Evolutionary conservation across 495 filamentous ascomycete genomes (phyloP).

Genomic region (Schizothecium vesticola): DNA sequence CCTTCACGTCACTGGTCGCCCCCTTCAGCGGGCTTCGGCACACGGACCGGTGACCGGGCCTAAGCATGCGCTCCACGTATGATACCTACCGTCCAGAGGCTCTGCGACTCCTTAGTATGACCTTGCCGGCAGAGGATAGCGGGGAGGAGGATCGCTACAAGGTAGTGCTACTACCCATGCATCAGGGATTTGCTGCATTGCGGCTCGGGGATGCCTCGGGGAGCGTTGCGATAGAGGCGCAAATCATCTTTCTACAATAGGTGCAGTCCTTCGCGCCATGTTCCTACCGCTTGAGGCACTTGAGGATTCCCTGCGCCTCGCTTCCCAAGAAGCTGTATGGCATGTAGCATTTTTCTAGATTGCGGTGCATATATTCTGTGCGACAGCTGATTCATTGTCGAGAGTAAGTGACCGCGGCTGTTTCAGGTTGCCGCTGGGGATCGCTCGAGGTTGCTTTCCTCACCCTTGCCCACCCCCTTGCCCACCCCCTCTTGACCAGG

Average conservation of each 20-base stretch:
- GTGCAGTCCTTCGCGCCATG: too few species aligned
- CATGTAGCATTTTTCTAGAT: background rate
- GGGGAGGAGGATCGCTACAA: background rate
- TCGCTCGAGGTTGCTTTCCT: too few species aligned
- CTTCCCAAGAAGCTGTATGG: background rate
- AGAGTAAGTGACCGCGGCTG: background rate
- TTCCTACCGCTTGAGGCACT: too few species aligned
- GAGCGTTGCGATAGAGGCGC: background rate
- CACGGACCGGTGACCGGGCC: background rate
- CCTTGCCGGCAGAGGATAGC: background rate
- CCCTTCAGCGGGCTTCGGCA: background rate
- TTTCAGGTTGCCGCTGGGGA: background rate
- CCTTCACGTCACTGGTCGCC: background rate
- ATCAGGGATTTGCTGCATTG: background rate
- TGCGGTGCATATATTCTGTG: background rate
- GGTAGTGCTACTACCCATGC: background rate
- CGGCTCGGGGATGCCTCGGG: too few species aligned
- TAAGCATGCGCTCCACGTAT: background rate
- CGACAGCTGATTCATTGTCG: background rate
- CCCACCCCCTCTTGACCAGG: background rate
- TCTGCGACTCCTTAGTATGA: background rate
- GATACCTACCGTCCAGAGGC: background rate
- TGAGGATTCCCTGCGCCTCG: too few species aligned
- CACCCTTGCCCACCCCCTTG: background rate
- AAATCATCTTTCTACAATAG: background rate